phyloP scores from a whole-genome alignment of 257 asterid species.

The Penstemon newberryi region DNA sequence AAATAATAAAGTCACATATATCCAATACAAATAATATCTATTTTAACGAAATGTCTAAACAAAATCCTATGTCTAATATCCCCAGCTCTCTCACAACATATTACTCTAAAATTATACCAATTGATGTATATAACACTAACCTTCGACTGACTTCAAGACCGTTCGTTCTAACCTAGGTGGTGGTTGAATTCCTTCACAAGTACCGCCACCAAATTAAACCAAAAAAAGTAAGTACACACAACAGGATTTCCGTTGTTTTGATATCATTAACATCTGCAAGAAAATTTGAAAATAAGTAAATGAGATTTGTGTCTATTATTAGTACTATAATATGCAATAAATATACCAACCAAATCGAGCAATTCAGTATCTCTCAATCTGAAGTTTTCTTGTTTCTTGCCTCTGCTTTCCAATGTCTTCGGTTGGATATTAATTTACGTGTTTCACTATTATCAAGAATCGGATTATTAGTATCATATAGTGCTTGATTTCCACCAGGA shows the following conservation, averaged over 20 bases:
- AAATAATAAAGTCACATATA: too few species aligned
- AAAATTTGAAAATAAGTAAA: constrained; percentile 1
- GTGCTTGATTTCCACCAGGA: constrained; percentile 32
- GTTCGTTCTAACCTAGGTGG: not conserved
- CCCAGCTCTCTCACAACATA: not conserved
- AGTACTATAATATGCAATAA: constrained; percentile 3
- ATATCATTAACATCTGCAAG: constrained; percentile 18
- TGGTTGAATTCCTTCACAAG: constrained; percentile 9
- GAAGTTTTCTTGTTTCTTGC: constrained; percentile 75
- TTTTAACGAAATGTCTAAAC: too few species aligned
- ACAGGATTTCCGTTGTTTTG: not conserved
- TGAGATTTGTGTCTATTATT: constrained; percentile 12
- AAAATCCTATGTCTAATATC: not conserved
- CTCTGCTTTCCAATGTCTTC: constrained; percentile 90
- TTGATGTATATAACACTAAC: not conserved
- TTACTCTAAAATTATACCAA: not conserved
- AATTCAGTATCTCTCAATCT: constrained; percentile 20
- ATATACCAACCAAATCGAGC: constrained; percentile 10
- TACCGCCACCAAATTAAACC: constrained; percentile 19
- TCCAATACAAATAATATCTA: too few species aligned
- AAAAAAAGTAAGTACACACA: not conserved
- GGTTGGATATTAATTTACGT: constrained; percentile 38
- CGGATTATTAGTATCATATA: constrained; percentile 20
- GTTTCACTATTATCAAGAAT: constrained; percentile 32
- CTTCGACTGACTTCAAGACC: constrained; percentile 22